Conservation (phyloP, 2,329 filamentous ascomycete species). For the Penicillium sp. region DNA sequence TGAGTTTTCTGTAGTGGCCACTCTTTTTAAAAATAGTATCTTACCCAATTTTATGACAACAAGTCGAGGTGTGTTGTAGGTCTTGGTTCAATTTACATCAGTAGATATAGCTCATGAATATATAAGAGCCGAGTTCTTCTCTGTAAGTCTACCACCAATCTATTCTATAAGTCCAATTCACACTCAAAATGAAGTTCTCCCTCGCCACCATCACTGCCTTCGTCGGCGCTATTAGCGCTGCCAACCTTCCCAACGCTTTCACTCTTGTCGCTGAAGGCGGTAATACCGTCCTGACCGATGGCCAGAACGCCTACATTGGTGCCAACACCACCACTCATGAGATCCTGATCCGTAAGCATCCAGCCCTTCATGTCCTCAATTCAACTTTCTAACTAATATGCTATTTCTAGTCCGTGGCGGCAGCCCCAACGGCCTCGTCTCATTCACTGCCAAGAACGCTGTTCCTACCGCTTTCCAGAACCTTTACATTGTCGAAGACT, state of each 20-base stretch:
- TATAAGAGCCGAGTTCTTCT: not conserved
- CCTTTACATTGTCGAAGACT: constrained; percentile 22
- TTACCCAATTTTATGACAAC: not conserved
- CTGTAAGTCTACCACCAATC: not conserved
- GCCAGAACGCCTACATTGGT: constrained; percentile 20
- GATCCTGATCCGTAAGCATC: constrained; percentile 23
- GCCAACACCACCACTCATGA: constrained; percentile 16
- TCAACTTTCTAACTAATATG: not conserved
- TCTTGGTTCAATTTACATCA: too few relatives aligned
- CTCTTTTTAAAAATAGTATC: constrained; percentile 3
- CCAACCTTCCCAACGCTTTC: constrained; percentile 20
- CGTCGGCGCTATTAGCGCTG: constrained; percentile 17
- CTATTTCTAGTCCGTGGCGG: constrained; percentile 14
- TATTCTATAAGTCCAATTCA: not conserved
- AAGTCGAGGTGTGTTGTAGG: not conserved
- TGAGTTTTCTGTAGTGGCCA: not conserved
- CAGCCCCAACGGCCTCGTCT: constrained; percentile 16
- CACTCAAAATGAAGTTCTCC: constrained; percentile 24
- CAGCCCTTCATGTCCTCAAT: not conserved
- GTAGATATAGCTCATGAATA: not conserved
- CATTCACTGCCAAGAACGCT: constrained; percentile 18
- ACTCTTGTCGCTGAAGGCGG: constrained; percentile 24
- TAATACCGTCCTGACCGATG: constrained; percentile 21
- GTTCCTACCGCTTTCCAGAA: constrained; percentile 24
- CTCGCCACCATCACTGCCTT: constrained; percentile 19